Base-by-base conservation (phyloP, 2,329 filamentous ascomycete genomes). In the Botrytis fragariae region DNA sequence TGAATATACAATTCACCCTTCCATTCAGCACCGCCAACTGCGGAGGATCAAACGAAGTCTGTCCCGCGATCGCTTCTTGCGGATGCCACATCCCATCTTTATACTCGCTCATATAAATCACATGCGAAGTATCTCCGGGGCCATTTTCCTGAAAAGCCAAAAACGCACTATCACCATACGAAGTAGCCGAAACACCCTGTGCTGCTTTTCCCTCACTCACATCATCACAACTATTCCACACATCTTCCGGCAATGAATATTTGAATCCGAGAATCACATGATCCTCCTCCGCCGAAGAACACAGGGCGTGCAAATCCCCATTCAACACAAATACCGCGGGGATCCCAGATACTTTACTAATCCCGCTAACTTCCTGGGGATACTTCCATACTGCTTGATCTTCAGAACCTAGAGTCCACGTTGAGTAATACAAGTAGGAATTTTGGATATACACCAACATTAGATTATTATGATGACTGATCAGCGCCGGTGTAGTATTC, bases 381-480 rank as follows among this genome's bases (percentile, higher is more conserved):
- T 62, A 68, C 48, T 63, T 74, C 77, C 77, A 81, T 20, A 48
- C 72, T 57, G 75, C 63, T 25, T 71, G 74, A 10, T 70, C 71
- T 35, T 77, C 73, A 12, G 77, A 77, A 48, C 78, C 76, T 0
- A 77, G 67, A 4, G 77, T 75, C 76, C 77, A 81, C 32, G 79
- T 76, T 12, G 76, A 76, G 72, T 78, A 81, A 69, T 77, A 80
- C 12, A 83, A 74, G 48, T 68, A 76, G 42, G 59, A 9, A 54
- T 79, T 76, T 5, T 78, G 77, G 63, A 82, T 73, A 71, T 79
- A 82, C 10, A 78, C 78, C 29, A 82, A 74, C 67, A 81, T 79
- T 8, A 83, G 76, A 75, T 80, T 81, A 73, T 82, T 82, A 74
- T 82, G 81, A 69, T 82, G 81, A 18, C 81, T 77, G 7, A 79